Evolutionary conservation across 202 grass and related monocot genomes (phyloP).

Genomic region (Dendrocalamus latiflorus): DNA sequence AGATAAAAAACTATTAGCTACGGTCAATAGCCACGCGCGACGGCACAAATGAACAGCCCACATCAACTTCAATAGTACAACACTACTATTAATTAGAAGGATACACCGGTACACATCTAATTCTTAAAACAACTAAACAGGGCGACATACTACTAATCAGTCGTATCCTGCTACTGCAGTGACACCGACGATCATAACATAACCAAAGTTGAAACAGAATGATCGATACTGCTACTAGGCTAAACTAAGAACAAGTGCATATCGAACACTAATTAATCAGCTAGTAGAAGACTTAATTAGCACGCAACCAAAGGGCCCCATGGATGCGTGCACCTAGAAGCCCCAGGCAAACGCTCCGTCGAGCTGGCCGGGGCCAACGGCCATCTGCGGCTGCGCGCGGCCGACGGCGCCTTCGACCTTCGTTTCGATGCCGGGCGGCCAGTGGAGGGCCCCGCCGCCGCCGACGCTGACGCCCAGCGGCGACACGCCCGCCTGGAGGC

Average conservation of each 20-base stretch:
- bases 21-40: too few species aligned
- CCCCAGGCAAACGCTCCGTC: slow-evolving; percentile 53
- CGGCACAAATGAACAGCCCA: too few species aligned
- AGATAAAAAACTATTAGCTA: too few species aligned
- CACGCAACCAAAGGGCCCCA: not conserved
- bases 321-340: slow-evolving; percentile 11
- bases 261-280: not conserved
- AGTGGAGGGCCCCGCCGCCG: slow-evolving; percentile 11
- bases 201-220: not conserved
- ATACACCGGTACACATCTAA: not conserved
- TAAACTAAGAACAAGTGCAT: not conserved
- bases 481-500: not conserved
- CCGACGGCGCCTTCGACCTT: slow-evolving; percentile 38
- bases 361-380: slow-evolving; percentile 53
- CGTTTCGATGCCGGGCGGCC: slow-evolving; percentile 22
- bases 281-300: not conserved
- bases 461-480: not conserved
- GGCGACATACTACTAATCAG: not conserved
- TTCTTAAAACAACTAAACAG: not conserved
- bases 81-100: not conserved
- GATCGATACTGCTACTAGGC: too few species aligned
- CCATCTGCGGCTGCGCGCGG: slow-evolving; percentile 37
- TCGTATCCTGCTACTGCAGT: not conserved
- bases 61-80: not conserved
- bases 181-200: not conserved